Evolutionary conservation across 768 basidiomycete species (phyloP), one percentile per base, ranked within the genome.

Genomic region (Boletus barrowsii): DNA sequence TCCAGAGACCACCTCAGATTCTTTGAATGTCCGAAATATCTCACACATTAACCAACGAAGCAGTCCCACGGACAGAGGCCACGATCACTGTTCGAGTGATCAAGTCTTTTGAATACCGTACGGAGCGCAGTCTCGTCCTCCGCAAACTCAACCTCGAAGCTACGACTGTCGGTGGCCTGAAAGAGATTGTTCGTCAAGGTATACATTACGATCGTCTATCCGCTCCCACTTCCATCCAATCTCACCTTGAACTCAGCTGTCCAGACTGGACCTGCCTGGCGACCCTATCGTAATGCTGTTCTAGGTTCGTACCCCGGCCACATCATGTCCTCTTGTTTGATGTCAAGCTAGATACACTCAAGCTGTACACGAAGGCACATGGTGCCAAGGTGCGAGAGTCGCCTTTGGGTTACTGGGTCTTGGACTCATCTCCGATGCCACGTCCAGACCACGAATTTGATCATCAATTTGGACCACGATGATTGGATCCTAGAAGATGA

Each of bases 381-480:
- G 94, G 95, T 11, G 81, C 93, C 50, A 99, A 99, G 82, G 96
- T 89, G 20, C 18, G 46, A 17, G 24, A 30, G 9, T 29, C 17
- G 7, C 36, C 14, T 35, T 35, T 10, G 14, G 37, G 7, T 18
- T 14, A 39, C 37, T 39, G 8, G 37, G 6, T 41, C 8, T 20
- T 18, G 40, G 11, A 35, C 47, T 37, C 33, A 49, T 26, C 24
- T 24, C 5, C 40, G 15, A 44, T 17, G 5, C 10, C 29, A 29
- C 29, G 13, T 43, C 15, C 63, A 98, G 96, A 96, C 95, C 2
- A 90, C 90, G 32, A 98, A 99, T 73, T 79, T 99, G 29, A 98
- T 99, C 71, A 98, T 99, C 67, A 99, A 99, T 71, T 80, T 98
- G 53, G 93, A 97, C 65, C 83, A 95, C 64, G 96, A 98, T 54